Evolutionary conservation across 2,329 filamentous ascomycete genomes (phyloP), one percentile per base, ranked within the genome.

Genomic region (Claviceps pazoutovae): DNA sequence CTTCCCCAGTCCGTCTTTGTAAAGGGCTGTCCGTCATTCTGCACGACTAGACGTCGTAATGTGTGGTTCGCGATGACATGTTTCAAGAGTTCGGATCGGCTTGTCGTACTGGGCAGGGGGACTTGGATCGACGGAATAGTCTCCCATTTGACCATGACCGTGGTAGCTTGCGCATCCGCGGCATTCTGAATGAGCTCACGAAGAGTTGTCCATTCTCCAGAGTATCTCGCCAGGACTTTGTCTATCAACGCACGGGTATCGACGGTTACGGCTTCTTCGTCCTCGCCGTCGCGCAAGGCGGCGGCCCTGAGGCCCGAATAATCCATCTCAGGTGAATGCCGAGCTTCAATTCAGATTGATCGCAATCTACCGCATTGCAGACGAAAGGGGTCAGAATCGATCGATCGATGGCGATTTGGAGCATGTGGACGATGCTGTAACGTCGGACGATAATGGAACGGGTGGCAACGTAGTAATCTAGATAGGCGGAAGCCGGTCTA

Each of bases 131-230:
- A 96, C 1, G 91, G 90, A 16, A 87, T 68, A 2, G 91, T 95
- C 66, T 98, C 91, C 74, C 93, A 95, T 60, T 86, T 90, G 64
- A 98, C 88, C 46, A 81, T 86, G 59, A 97, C 91, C 52, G 82
- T 90, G 16, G 83, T 86, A 47, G 93, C 93, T 63, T 90, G 87
- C 21, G 93, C 93, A 71, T 98, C 93, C 56, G 93, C 91, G n/a
- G 93, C 93, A 65, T 98, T 98, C 64, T 98, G 93, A 45, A 98
- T 89, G 55, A 98, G 82, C 66, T 98, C 93, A 73, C 93, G 82
- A 17, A 98, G 71, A 8, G 79, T 86, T 5, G 81, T 89, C 84
- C 91, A 96, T 73, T 98, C 94, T 60, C 93, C 91, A 2, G 90
- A 95, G 66, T 98, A 98, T 63, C 93, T 79, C 9, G 93, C 93